These are phyloP conservation scores for Fusarium denticulatum DNA, from an alignment of 2,329 filamentous ascomycete genomes.

Conservation along the genomic window DNA sequence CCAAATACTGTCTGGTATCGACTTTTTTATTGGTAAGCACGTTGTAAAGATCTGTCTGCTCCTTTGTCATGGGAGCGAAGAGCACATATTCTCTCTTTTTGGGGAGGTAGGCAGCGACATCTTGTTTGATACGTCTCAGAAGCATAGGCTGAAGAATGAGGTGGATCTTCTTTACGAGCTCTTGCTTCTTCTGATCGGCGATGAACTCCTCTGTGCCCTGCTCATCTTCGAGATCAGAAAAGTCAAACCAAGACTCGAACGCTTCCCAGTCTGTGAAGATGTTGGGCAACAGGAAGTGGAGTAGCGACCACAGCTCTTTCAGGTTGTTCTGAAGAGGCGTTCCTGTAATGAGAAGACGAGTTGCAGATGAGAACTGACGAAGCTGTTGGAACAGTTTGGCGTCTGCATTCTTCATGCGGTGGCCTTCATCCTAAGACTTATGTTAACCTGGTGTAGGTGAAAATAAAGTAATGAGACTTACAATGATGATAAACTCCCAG, in stretches of 20 bases:
- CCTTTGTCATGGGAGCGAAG: constrained; percentile 89
- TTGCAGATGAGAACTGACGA: constrained; percentile 88
- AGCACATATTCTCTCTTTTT: constrained; percentile 97
- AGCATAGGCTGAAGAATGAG: constrained; percentile 92
- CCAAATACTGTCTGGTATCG: constrained; percentile 79
- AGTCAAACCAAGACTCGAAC: constrained; percentile 97
- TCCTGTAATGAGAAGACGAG: constrained; percentile 90
- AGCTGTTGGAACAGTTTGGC: constrained; percentile 91
- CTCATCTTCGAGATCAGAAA: constrained; percentile 89
- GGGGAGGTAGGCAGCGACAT: constrained; percentile 90
- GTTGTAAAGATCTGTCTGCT: constrained; percentile 90
- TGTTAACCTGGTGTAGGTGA: constrained; percentile 29
- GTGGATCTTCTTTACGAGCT: constrained; percentile 78
- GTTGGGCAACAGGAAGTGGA: constrained; percentile 91
- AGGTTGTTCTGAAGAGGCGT: constrained; percentile 97
- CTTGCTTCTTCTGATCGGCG: constrained; percentile 72
- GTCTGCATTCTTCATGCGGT: constrained; percentile 96
- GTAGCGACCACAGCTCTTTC: constrained; percentile 90
- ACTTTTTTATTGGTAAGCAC: constrained; percentile 65
- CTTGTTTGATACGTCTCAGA: constrained; percentile 87
- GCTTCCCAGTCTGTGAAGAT: constrained; percentile 94
- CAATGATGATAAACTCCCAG: constrained; percentile 98
- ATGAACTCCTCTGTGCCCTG: constrained; percentile 81
- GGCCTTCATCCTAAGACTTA: constrained; percentile 80
- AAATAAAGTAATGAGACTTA: constrained; percentile 50